These are phyloP conservation scores for Pseudocercospora musae DNA, from an alignment of 2,329 filamentous ascomycete genomes.

Conservation along the genomic window DNA sequence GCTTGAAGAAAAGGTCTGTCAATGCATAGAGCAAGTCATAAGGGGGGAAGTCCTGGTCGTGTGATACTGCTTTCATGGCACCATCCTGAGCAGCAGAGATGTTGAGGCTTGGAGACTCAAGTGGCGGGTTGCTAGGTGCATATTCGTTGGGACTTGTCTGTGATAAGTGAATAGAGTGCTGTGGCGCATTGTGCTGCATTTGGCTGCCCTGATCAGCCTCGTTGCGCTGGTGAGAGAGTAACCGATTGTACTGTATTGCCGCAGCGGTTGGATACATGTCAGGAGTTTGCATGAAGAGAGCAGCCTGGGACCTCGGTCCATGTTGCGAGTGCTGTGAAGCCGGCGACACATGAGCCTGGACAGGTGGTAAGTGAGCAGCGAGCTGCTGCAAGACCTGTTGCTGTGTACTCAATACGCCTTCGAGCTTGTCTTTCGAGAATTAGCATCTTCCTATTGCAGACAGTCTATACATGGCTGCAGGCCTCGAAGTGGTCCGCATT, in stretches of 20 bases:
- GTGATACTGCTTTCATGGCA: constrained; percentile 30
- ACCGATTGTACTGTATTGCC: constrained; percentile 26
- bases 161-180: constrained; percentile 20
- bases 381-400: constrained; percentile 48
- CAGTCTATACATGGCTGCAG: neutral
- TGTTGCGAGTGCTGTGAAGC: constrained; percentile 35
- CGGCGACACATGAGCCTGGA: constrained; percentile 15
- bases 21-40: constrained; percentile 60
- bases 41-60: constrained; percentile 53
- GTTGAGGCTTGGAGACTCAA: constrained; percentile 59
- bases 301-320: constrained; percentile 43
- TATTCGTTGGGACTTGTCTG: constrained; percentile 28
- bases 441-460: neutral
- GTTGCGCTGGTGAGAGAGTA: constrained; percentile 15
- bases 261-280: constrained; percentile 35
- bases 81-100: constrained; percentile 40
- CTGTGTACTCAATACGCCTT: constrained; percentile 44
- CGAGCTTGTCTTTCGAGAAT: constrained; percentile 42
- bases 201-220: constrained; percentile 11
- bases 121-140: constrained; percentile 38
- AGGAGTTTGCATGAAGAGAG: constrained; percentile 47
- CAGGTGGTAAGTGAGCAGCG: constrained; percentile 24
- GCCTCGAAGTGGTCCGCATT: neutral
- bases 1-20: constrained; percentile 62
- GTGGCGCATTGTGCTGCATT: constrained; percentile 21